These are phyloP conservation scores for Populus hybrid DNA, from an alignment of 441 rosid genomes.

Conservation along the genomic window DNA sequence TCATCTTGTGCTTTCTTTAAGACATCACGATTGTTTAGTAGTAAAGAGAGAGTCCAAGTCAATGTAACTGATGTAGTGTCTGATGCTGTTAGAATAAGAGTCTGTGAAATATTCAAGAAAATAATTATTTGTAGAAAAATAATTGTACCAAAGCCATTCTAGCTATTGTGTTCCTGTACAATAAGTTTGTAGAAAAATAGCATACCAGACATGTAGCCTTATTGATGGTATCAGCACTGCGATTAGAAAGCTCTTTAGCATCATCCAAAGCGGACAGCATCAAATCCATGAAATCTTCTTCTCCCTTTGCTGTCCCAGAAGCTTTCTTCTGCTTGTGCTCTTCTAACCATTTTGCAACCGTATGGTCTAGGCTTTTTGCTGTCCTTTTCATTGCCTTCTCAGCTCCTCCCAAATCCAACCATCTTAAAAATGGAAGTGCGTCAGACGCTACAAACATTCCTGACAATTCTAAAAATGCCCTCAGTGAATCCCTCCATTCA, in stretches of 20 bases:
- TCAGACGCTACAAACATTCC: conserved; percentile 39
- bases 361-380: conserved; percentile 21
- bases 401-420: conserved; percentile 39
- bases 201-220: no score
- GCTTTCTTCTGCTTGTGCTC: conserved; percentile 37
- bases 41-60: conserved; percentile 35
- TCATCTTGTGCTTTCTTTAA: conserved; percentile 50
- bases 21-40: conserved; percentile 30
- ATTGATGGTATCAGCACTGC: conserved; percentile 25
- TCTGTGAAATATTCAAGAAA: conserved; percentile 18
- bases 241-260: not conserved
- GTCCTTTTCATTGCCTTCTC: conserved; percentile 34
- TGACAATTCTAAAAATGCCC: conserved; percentile 18
- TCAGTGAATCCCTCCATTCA: conserved; percentile 12
- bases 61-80: conserved; percentile 41
- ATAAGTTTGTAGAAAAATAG: no score
- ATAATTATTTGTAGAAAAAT: no score
- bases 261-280: conserved; percentile 31
- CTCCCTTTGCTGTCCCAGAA: not conserved
- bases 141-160: no score
- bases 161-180: no score
- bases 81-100: conserved; percentile 40
- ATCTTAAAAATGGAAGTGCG: conserved; percentile 36
- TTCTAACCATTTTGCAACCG: conserved; percentile 34
- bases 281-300: conserved; percentile 41